phyloP scores from a whole-genome alignment of 495 filamentous ascomycete species.

The Xylaria palmicola region DNA sequence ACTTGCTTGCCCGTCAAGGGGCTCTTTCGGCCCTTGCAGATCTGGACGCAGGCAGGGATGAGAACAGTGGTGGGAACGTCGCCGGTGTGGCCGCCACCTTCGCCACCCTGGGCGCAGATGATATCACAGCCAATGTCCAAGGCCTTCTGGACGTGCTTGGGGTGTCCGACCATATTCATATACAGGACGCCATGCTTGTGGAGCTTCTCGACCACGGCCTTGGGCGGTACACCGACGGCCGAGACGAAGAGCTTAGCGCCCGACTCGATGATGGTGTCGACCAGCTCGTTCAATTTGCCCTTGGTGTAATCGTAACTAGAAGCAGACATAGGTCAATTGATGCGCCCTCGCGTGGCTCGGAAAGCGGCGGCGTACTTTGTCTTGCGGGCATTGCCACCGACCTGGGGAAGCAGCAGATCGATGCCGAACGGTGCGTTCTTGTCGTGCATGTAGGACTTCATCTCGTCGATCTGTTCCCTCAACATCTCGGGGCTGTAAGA shows the following conservation, averaged over 20 bases:
- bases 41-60: conserved; percentile 84
- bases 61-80: conserved; percentile 85
- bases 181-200: conserved; percentile 86
- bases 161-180: conserved; percentile 99
- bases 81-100: conserved; percentile 90
- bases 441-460: conserved; percentile 85
- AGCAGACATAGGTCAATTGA: conserved; percentile 6
- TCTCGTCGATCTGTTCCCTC: conserved; percentile 86
- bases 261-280: conserved; percentile 89
- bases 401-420: conserved; percentile 89
- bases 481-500: conserved; percentile 98
- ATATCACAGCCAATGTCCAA: conserved; percentile 85
- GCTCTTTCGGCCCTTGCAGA: conserved; percentile 77
- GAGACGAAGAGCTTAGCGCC: conserved; percentile 93
- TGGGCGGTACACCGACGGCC: conserved; percentile 91
- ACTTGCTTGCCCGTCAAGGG: conserved; percentile 84
- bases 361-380: conserved; percentile 67
- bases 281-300: conserved; percentile 89
- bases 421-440: conserved; percentile 99
- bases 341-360: conserved; percentile 3
- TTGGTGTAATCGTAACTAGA: conserved; percentile 98
- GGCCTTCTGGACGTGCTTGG: conserved; percentile 95
- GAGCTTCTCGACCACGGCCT: conserved; percentile 80
- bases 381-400: conserved; percentile 89
- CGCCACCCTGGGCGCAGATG: conserved; percentile 91